Percentiles rank a stretch among this genome's conserved stretches.
These are phyloP conservation scores for Marasmius fiardii DNA, from an alignment of 1,284 basidiomycete genomes.

Conservation along the genomic window DNA sequence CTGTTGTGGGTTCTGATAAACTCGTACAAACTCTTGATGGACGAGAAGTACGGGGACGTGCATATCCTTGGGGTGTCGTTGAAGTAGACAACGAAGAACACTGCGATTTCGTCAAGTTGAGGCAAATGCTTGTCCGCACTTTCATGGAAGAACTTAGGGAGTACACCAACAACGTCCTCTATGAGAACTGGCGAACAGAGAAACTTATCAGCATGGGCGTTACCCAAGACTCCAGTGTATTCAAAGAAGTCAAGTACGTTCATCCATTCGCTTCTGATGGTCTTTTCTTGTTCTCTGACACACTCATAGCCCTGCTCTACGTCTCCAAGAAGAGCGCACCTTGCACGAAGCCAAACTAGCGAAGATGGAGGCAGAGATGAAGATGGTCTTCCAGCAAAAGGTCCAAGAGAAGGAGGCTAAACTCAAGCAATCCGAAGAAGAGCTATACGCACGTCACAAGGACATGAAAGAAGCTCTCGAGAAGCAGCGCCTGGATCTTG, in stretches of 20 bases:
- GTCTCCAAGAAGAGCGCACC: conserved; percentile 92
- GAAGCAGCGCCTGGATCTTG: conserved; percentile 92
- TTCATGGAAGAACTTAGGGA: conserved; percentile 98
- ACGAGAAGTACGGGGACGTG: conserved; percentile 85
- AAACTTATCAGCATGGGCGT: conserved; percentile 96
- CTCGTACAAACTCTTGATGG: conserved; percentile 82
- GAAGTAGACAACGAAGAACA: conserved; percentile 98
- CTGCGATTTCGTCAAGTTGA: conserved; percentile 97
- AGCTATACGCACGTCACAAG: conserved; percentile 94
- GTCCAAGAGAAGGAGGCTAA: conserved; percentile 98
- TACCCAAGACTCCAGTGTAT: conserved; percentile 92
- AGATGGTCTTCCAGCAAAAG: conserved; percentile 99
- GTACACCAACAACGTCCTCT: conserved; percentile 89
- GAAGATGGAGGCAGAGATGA: conserved; percentile 99
- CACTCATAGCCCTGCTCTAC: conserved; percentile 77
- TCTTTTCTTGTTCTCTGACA: conserved; percentile 8
- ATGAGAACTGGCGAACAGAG: conserved; percentile 96
- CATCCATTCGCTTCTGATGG: not conserved
- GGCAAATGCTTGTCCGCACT: conserved; percentile 96
- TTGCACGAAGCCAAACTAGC: conserved; percentile 93
- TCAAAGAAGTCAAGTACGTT: conserved; percentile 96
- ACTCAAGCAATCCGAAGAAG: conserved; percentile 96
- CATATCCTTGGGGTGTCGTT: conserved; percentile 96
- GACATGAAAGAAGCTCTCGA: conserved; percentile 99
- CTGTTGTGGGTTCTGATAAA: conserved; percentile 90